phyloP scores from a whole-genome alignment of 345 rosid species.

The Hypericum androsaemum region DNA sequence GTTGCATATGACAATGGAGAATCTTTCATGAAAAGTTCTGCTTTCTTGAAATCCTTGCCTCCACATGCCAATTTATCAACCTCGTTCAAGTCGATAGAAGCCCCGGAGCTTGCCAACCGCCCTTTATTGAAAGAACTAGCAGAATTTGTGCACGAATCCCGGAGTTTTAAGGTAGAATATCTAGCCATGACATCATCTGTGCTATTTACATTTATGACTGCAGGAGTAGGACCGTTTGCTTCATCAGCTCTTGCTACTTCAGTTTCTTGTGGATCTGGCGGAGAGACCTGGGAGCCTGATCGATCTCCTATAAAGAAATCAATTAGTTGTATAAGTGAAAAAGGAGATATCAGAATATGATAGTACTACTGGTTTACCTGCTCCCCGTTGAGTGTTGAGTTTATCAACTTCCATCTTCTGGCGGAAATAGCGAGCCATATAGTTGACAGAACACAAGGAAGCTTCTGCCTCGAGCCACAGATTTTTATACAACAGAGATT shows the following conservation, averaged over 20 bases:
- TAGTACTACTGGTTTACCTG: conserved; percentile 22
- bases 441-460: conserved; percentile 54
- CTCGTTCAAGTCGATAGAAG: conserved; percentile 6
- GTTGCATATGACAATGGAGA: conserved; percentile 6
- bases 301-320: no score
- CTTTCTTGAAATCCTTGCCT: conserved; percentile 12
- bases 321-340: not conserved
- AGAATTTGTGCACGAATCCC: conserved; percentile 12
- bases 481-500: conserved; percentile 65
- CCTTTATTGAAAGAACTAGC: conserved; percentile 9
- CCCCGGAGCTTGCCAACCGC: conserved; percentile 10
- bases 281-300: no score
- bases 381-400: conserved; percentile 19
- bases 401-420: conserved; percentile 47
- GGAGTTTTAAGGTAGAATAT: conserved; percentile 36
- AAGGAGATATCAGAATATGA: not conserved
- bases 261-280: no score
- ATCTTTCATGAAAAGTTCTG: conserved; percentile 6
- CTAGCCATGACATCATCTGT: conserved; percentile 41
- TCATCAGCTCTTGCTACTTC: no score
- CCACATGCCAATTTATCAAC: conserved; percentile 23
- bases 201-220: not conserved
- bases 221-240: no score
- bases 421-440: conserved; percentile 56
- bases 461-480: conserved; percentile 98